Conservation (phyloP, 2,329 filamentous ascomycete genomes). For the Tolypocladium pustulatum region DNA sequence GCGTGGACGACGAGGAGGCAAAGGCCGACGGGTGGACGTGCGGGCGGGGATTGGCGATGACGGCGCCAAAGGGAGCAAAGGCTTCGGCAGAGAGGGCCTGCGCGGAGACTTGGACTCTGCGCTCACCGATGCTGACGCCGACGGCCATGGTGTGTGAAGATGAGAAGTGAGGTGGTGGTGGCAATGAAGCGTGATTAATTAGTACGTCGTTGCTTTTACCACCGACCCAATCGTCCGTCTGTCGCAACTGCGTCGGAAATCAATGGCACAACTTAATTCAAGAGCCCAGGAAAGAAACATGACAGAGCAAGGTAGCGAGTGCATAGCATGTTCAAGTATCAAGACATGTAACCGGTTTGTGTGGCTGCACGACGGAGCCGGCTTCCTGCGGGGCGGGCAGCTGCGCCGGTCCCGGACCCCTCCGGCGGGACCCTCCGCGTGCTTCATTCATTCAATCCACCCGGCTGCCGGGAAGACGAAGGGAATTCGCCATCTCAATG, state of each 20-base stretch:
- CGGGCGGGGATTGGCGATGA: constrained; percentile 63
- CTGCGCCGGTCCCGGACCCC: background rate
- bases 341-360: background rate
- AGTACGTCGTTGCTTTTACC: no score
- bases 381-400: background rate
- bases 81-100: constrained; percentile 54
- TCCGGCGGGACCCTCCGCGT: background rate
- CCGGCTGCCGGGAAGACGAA: background rate
- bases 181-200: no score
- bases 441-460: background rate
- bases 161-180: background rate
- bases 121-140: constrained; percentile 12
- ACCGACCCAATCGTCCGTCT: no score
- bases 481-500: background rate
- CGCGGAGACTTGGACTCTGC: constrained; percentile 35
- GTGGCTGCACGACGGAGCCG: background rate
- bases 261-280: background rate
- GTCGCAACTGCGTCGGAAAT: no score
- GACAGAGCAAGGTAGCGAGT: background rate
- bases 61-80: constrained; percentile 75
- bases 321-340: background rate
- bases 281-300: background rate
- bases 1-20: constrained; percentile 24
- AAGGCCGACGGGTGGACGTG: constrained; percentile 37
- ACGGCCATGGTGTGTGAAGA: constrained; percentile 11